Base-by-base conservation (phyloP, 257 asterid genomes). In the Solanum lignicaule region DNA sequence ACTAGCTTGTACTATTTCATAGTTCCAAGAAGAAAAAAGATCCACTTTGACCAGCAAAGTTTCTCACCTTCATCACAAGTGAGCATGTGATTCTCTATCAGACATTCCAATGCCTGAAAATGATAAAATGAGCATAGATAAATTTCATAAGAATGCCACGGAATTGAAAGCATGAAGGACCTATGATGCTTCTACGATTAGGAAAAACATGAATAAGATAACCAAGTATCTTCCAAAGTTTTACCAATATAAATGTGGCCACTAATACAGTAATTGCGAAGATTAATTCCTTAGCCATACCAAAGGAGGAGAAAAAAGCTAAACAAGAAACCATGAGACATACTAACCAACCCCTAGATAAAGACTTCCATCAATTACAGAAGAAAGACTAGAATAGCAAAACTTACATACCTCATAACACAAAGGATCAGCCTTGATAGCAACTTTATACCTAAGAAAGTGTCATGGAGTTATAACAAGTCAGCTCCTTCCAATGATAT, bases 341-440 rank as follows among this genome's bases (percentile, higher is more conserved):
- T 31, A 36, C 62, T 43, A 32, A 43, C 27, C 66, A 78, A 79
- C 46, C 43, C 18, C 81, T 46, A 73, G 27, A 71, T 27, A 71
- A 12, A 72, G 35, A 87, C 36, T 48, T 78, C 87, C 68, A 76
- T 52, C 62, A 86, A 29, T 84, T 83, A 85, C 60, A 43, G 60
- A 90, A 87, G 75, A 10, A 87, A 55, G 87, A 84, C 87, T 82
- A 76, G 55, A 48, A 43, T 9, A 83, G 65, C 81, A 71, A 38
- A 90, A 88, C 35, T 71, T 29, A 32, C 89, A 81, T 91, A 97
- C 99, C 98, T 97, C 99, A 75, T 97, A 97, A 90, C 99, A 97
- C 58, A 97, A 88, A 85, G 99, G 99, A 95, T 97, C 99, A 85
- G 98, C 99, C 92, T 91, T 94, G 92, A 97, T 95, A 89, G 99